Conservation (phyloP, 345 rosid genomes). For the Heritiera littoralis region DNA sequence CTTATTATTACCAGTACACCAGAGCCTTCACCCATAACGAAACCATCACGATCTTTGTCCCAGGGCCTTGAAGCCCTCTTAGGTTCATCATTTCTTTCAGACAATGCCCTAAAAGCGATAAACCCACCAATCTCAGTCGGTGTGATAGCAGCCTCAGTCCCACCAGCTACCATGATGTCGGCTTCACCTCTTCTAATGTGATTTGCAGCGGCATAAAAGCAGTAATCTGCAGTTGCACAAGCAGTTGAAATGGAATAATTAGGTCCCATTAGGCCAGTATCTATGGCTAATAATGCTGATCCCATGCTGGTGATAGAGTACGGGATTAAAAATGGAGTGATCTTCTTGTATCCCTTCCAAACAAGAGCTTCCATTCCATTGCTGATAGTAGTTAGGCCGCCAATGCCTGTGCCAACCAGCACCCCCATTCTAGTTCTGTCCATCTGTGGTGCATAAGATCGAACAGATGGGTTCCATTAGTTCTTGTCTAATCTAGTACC, state of each 20-base stretch:
- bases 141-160: slow-evolving; percentile 60
- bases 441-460: slow-evolving; percentile 40
- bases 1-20: slow-evolving; percentile 49
- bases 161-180: slow-evolving; percentile 63
- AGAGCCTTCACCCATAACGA: slow-evolving; percentile 72
- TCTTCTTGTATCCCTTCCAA: slow-evolving; percentile 57
- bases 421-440: slow-evolving; percentile 61
- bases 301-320: slow-evolving; percentile 68
- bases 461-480: not conserved
- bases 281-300: slow-evolving; percentile 61
- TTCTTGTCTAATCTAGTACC: not conserved
- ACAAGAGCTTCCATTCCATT: slow-evolving; percentile 53
- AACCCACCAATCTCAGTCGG: slow-evolving; percentile 59
- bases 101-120: slow-evolving; percentile 63
- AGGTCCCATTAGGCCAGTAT: slow-evolving; percentile 66
- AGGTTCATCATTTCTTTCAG: slow-evolving; percentile 60
- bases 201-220: slow-evolving; percentile 60
- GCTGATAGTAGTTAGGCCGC: slow-evolving; percentile 56
- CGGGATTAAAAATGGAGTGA: slow-evolving; percentile 63
- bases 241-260: slow-evolving; percentile 70
- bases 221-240: slow-evolving; percentile 64
- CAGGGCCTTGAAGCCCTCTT: slow-evolving; percentile 62
- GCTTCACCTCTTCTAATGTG: slow-evolving; percentile 71
- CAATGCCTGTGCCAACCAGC: slow-evolving; percentile 67
- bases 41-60: slow-evolving; percentile 68